Base-by-base conservation (phyloP, 768 basidiomycete species). In the Phanerochaete carnosa region DNA sequence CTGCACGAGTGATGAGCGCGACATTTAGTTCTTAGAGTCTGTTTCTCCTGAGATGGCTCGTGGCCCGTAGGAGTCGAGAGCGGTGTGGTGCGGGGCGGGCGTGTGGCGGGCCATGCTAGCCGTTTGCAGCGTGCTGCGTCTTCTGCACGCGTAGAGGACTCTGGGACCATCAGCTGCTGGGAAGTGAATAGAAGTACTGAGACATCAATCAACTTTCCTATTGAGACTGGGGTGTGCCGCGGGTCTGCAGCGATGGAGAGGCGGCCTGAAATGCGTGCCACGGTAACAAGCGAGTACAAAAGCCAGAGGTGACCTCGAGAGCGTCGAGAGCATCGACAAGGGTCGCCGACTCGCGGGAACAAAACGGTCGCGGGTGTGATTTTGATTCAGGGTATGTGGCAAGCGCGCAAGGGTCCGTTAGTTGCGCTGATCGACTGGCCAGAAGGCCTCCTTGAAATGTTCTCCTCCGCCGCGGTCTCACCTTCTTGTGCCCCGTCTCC, bases 401-500 rank as follows among this genome's bases (percentile, higher is more conserved):
- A 25, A 55, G 54, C 54, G 54, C 54, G 15, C 54, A 16, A 30
- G 54, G 54, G 23, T 23, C 54, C 22, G 22, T 43, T 26, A 55
- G 54, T 25, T 52, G 54, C 54, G 25, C n/a, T 52, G 51, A 52
- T 52, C 51, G 51, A 52, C 51, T 33, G 16, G n/a, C n/a, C n/a
- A n/a, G 13, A 43, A 43, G 54, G 35, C 35, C 5, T 23, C 25
- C 54, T 26, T 25, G 54, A 43, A 55, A 55, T 55, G 54, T 26
- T 12, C 30, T 11, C 52, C 15, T n/a, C 54, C 54, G 54, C 33
- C 33, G 33, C 35, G 23, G 54, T 39, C 35, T 55, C 35, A 55
- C 54, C 26, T 19, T 55, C 58, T 53, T 51, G 28, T 59, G 39
- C 33, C 19, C 26, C 28, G 33, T 55, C 50, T 19, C 43, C 45